Evolutionary conservation across 768 basidiomycete genomes (phyloP).

Genomic region (Mycena maculata): DNA sequence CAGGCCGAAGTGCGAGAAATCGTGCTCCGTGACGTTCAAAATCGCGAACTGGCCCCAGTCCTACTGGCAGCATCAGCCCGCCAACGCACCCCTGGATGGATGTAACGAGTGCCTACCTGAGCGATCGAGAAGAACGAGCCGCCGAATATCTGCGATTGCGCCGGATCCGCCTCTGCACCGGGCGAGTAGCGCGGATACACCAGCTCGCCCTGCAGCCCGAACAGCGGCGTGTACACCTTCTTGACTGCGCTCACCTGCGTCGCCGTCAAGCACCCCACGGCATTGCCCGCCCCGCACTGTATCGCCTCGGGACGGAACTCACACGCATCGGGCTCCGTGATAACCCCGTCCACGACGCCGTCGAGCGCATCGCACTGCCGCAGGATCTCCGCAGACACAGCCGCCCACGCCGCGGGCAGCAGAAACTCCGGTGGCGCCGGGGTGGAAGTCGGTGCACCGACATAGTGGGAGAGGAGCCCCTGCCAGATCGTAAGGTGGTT

Average conservation of each 20-base stretch:
- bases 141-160: background rate
- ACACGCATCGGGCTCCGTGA: conserved; percentile 37
- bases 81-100: background rate
- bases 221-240: conserved; percentile 31
- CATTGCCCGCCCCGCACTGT: conserved; percentile 18
- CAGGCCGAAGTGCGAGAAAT: conserved; percentile 15
- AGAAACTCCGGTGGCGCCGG: conserved; percentile 26
- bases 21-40: conserved; percentile 2
- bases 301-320: conserved; percentile 35
- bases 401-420: conserved; percentile 19
- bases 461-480: conserved; percentile 10
- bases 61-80: conserved; percentile 1
- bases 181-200: conserved; percentile 33
- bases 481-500: conserved; percentile 12
- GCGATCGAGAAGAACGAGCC: background rate
- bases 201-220: conserved; percentile 26
- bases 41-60: conserved; percentile 22
- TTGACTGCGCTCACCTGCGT: conserved; percentile 32
- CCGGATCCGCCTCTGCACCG: conserved; percentile 25
- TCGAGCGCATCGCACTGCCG: conserved; percentile 29
- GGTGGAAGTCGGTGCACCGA: conserved; percentile 6
- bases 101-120: background rate
- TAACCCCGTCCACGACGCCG: conserved; percentile 35
- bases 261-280: conserved; percentile 30
- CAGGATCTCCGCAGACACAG: conserved; percentile 35